phyloP scores from a whole-genome alignment of 257 asterid genomes.

The Penstemon davidsonii region DNA sequence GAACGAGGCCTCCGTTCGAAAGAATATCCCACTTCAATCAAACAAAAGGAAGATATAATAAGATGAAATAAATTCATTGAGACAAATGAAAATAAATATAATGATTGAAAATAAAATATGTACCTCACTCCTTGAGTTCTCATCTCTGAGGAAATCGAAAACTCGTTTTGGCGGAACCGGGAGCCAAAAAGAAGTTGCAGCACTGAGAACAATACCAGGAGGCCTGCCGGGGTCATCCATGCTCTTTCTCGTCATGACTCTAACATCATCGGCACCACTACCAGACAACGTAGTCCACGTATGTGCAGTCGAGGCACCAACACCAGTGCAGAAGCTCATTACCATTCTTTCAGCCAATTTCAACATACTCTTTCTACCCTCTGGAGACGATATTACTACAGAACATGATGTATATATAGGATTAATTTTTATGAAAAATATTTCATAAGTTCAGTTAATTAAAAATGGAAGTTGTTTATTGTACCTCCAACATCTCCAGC shows the following conservation, averaged over 20 bases:
- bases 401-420: background rate
- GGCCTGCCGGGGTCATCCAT: constrained; percentile 64
- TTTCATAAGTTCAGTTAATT: no score
- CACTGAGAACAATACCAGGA: constrained; percentile 59
- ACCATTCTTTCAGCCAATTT: constrained; percentile 62
- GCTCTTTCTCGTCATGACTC: constrained; percentile 61
- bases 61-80: background rate
- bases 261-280: constrained; percentile 52
- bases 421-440: background rate
- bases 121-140: constrained; percentile 59
- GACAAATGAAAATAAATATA: no score
- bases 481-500: constrained; percentile 50
- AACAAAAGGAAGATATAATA: constrained; percentile 1
- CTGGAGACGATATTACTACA: constrained; percentile 49
- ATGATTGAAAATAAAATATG: no score
- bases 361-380: constrained; percentile 51
- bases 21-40: constrained; percentile 55
- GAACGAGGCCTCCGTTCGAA: constrained; percentile 50
- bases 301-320: constrained; percentile 63
- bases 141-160: constrained; percentile 55
- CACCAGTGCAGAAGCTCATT: constrained; percentile 56
- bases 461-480: background rate
- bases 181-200: constrained; percentile 66
- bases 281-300: constrained; percentile 57
- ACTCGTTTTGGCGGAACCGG: constrained; percentile 50